Base-by-base conservation (phyloP, 2,329 filamentous ascomycete species). In the Xylariaceae sp. region DNA sequence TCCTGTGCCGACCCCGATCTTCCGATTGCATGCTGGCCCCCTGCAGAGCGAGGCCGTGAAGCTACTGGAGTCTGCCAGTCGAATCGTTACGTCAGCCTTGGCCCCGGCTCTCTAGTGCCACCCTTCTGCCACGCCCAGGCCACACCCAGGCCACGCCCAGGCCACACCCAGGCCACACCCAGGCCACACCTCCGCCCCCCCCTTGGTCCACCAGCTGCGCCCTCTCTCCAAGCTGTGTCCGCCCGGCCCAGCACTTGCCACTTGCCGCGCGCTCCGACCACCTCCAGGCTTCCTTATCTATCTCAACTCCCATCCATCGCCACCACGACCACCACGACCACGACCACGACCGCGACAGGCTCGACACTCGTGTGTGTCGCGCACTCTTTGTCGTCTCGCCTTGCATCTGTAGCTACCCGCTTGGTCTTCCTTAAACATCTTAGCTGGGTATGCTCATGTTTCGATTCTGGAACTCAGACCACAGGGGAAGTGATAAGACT, bases 391-490 rank as follows among this genome's bases (percentile, higher is more conserved):
- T 53, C 21, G 26, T 47, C 36, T n/a, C 5, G 4, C 37, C 49
- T 34, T 47, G 21, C 32, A 34, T 53, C 46, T 45, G 34, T 39
- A 36, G 54, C 51, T 47, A 22, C 44, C 48, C 48, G 16, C 54
- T 44, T 51, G 36, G 52, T 51, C 53, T 53, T 40, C 47, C 44
- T 58, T 60, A 34, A 21, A 59, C 61, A 61, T 57, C 61, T 59
- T 55, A 62, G 50, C 61, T 64, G 65, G 69, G 70, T 69, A 72
- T 75, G 72, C 74, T 75, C 72, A 84, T 84, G 81, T 84, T 85
- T 71, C 76, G 79, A 63, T 80, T 84, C 67, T 84, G 80, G 79
- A 73, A 75, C 65, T 76, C 78, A 64, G 81, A 83, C 65, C 72
- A 77, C 60, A 76, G 76, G 76, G 78, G 76, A 76, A 78, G 75